Evolutionary conservation across 495 filamentous ascomycete species (phyloP), one percentile per base, ranked within the genome.

Genomic region (Melanomma pulvis-pyrius): DNA sequence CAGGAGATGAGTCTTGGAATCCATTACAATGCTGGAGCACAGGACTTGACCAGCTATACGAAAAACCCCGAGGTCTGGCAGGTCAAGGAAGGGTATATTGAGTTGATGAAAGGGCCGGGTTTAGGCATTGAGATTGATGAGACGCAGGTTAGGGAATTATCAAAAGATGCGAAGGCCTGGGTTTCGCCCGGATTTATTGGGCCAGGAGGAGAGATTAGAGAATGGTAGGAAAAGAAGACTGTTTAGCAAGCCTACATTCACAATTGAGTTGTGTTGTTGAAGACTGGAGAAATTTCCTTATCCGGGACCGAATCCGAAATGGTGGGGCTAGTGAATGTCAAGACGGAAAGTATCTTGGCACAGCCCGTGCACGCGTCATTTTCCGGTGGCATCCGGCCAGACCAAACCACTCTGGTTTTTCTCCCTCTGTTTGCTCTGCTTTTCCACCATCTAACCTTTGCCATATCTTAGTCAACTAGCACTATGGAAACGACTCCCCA

Each of bases 1-100:
- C 90, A 91, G 75, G 90, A 93, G 79, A 92, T 92, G 90, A 86
- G 84, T 58, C 68, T 90, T 52, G 90, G 88, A 0, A 92, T 93
- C 56, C 90, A 93, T 75, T 92, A 92, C 73, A 92, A 92, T 68
- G 83, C 75, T 9, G 86, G 88, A 8, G 79, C 84, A 46, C 82
- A 82, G 58, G 89, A 92, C 75, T 79, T 92, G 47, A 82, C 79
- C 0, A 90, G 80, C 61, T 93, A 92, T 68, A 79, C 87, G 6
- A 84, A 82, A 63, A 84, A 91, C 72, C 77, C 82, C 0, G 79
- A 80, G 48, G 84, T 90, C 1, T 91, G 89, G 77, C 74, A 77
- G 32, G 85, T 92, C 8, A 81, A 79, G 21, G 83, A 87, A 55
- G 89, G 90, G 1, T 90, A 85, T 78, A 84, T 92, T 25, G 80